Evolutionary conservation across 2,329 filamentous ascomycete species (phyloP).

Genomic region (Arthrocladium fulminans): DNA sequence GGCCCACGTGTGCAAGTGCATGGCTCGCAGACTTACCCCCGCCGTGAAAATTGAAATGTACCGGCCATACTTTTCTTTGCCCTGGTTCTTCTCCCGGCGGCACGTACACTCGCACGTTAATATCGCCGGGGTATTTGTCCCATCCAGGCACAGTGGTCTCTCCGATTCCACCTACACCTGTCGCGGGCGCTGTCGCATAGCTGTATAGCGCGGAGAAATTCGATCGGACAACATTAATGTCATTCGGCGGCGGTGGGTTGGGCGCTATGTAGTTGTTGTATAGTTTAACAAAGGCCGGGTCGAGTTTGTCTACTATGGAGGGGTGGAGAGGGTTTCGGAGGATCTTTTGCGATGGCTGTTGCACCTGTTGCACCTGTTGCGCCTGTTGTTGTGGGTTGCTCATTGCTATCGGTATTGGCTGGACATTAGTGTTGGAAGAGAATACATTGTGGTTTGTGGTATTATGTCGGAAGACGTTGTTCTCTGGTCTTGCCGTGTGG

Average conservation of each 20-base stretch:
- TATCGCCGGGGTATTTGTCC: conserved; percentile 22
- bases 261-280: conserved; percentile 22
- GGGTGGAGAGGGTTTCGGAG: conserved; percentile 17
- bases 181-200: conserved; percentile 19
- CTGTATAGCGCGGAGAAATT: conserved; percentile 21
- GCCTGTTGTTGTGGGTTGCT: background rate
- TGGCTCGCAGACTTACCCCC: conserved; percentile 16
- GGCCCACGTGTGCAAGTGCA: too few relatives aligned
- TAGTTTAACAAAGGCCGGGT: conserved; percentile 21
- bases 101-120: conserved; percentile 22
- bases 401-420: background rate
- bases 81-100: conserved; percentile 21
- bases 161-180: conserved; percentile 22
- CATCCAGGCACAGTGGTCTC: conserved; percentile 21
- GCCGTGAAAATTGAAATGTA: conserved; percentile 24
- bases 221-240: conserved; percentile 19
- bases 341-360: conserved; percentile 2
- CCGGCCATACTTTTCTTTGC: conserved; percentile 21
- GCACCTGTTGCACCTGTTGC: background rate
- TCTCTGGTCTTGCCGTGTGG: background rate
- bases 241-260: conserved; percentile 14
- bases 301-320: conserved; percentile 19
- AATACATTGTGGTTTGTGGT: background rate
- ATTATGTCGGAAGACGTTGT: background rate
- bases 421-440: background rate